Conservation (phyloP, 192 early-diverging fungal genomes). For the Neocallimastix lanati region DNA sequence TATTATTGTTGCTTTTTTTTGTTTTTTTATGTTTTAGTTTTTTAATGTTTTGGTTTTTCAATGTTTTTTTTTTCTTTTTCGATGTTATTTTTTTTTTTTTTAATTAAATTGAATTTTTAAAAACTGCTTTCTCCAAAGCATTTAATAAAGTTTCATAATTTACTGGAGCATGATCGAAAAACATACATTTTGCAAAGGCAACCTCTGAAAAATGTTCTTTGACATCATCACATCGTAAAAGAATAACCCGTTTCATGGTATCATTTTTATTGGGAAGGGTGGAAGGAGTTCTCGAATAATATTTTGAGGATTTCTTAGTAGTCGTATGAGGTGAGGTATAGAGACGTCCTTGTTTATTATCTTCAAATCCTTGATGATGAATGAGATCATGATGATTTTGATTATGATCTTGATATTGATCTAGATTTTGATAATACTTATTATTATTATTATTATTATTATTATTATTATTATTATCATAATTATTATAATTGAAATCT, state of each 20-base stretch:
- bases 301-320: background rate
- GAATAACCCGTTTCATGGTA: background rate
- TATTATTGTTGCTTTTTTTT: too few species aligned
- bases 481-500: too few species aligned
- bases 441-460: too few species aligned
- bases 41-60: too few species aligned
- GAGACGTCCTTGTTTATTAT: background rate
- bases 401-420: too few species aligned
- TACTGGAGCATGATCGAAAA: background rate
- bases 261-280: background rate
- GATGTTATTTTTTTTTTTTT: too few species aligned
- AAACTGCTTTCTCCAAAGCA: background rate
- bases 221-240: background rate
- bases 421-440: too few species aligned
- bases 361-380: background rate
- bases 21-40: too few species aligned
- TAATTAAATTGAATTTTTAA: too few species aligned
- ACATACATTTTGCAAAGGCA: background rate
- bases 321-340: background rate
- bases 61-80: too few species aligned
- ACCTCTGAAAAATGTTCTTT: background rate
- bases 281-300: background rate
- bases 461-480: too few species aligned
- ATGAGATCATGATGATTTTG: too few species aligned
- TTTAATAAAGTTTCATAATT: background rate